A percentile compares a stretch with the other conserved stretches of the same genome.
phyloP scores from a whole-genome alignment of 495 filamentous ascomycete species.

The Annulohypoxylon stygium region DNA sequence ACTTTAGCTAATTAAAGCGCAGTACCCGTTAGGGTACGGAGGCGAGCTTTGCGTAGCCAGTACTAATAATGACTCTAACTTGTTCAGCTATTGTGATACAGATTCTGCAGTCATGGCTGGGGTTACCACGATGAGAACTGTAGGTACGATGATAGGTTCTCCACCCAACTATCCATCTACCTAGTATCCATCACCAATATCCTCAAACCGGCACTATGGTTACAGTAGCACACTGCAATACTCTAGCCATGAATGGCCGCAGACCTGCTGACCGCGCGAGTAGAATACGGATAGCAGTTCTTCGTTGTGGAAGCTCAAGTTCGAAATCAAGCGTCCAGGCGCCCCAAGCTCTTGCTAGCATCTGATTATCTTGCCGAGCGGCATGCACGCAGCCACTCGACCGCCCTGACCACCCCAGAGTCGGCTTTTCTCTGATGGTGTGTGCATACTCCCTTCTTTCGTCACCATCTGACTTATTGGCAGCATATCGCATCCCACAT shows the following conservation, averaged over 20 bases:
- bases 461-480: conserved; percentile 47
- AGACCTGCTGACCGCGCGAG: conserved; percentile 11
- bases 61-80: neutral
- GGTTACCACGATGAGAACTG: neutral
- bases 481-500: conserved; percentile 32
- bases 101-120: conserved; percentile 1
- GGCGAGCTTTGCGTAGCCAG: no score
- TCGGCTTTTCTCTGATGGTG: conserved; percentile 42
- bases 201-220: conserved; percentile 10
- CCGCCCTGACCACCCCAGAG: conserved; percentile 20
- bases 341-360: conserved; percentile 1
- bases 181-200: conserved; percentile 3
- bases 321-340: neutral
- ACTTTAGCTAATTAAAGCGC: no score
- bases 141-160: neutral
- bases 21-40: no score
- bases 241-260: conserved; percentile 22
- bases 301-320: conserved; percentile 10
- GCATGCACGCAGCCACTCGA: conserved; percentile 37
- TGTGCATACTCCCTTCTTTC: conserved; percentile 42
- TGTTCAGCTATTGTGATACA: neutral
- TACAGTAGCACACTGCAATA: conserved; percentile 41
- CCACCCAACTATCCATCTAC: neutral
- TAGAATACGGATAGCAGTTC: conserved; percentile 36
- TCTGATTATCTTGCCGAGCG: conserved; percentile 48